A percentile compares a stretch with the other conserved stretches of the same genome.
Evolutionary conservation across 176 grass and related monocot species (phyloP).

Genomic region (Musa beccarii): DNA sequence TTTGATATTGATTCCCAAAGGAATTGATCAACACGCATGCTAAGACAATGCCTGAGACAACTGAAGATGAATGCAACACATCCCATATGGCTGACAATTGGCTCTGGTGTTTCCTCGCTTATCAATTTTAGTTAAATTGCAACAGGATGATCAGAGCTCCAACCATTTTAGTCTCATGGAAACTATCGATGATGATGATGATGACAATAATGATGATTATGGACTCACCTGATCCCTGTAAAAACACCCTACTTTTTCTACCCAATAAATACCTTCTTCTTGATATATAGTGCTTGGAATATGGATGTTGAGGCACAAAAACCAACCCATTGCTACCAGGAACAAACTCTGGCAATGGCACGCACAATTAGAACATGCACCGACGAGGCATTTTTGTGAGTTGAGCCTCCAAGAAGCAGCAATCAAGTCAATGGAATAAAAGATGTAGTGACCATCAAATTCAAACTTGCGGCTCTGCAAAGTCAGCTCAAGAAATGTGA

Average conservation of each 20-base stretch:
- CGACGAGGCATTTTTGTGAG: neutral
- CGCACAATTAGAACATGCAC: neutral
- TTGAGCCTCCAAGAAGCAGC: neutral
- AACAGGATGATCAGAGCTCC: too few relatives aligned
- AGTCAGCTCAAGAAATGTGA: neutral
- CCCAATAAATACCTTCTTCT: too few relatives aligned
- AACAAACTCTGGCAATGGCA: neutral
- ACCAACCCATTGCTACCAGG: neutral
- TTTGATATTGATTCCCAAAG: neutral
- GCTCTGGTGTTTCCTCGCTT: neutral
- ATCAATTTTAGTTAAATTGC: neutral
- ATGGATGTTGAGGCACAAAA: too few relatives aligned
- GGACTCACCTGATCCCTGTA: too few relatives aligned
- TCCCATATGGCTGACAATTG: neutral
- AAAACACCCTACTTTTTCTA: too few relatives aligned
- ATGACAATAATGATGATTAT: too few relatives aligned
- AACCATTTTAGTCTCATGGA: too few relatives aligned
- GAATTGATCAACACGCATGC: neutral
- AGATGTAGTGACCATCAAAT: neutral
- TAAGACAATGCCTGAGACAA: neutral
- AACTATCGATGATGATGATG: too few relatives aligned
- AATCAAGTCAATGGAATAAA: neutral
- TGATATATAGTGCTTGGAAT: too few relatives aligned
- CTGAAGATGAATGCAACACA: neutral
- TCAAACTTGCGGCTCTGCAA: neutral